Base-by-base conservation (phyloP, 805 yeast species). In the Metschnikowia colocasiae region DNA sequence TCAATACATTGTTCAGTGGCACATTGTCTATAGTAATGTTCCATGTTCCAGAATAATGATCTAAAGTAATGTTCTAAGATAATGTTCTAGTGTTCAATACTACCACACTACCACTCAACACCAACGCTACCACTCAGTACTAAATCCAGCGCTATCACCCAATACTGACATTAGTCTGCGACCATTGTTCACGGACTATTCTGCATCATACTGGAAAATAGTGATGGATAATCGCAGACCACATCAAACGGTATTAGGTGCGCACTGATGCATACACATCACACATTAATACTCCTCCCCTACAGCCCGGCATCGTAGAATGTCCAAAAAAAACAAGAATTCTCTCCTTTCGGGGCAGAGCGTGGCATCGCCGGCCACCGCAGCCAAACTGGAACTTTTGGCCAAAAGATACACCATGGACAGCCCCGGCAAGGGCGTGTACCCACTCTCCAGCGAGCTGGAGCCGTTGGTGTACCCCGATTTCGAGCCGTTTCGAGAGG, bases 401-500 rank as follows among this genome's bases (percentile, higher is more conserved):
- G 53, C 64, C n/a, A 62, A 63, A 65, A 68, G 69, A 47, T 72
- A 59, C 47, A 57, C 48, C 49, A 67, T 72, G 70, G 63, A 62
- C 5, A 56, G 59, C 46, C 77, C 77, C 3, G 59, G 48, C 6
- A 48, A 58, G 4, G 53, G 61, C 15, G 54, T 72, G 13, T 72
- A 65, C 48, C 74, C 76, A 6, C 51, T 70, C 23, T 65, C 61
- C 43, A 70, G 61, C n/a, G 30, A 46, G 10, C 35, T 35, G 22
- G 38, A 45, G 6, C 42, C 33, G 8, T 34, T 43, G 33, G 65
- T 65, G 6, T 85, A 76, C 55, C 95, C 95, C 0, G 95, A 87
- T 61, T 86, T 79, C 59, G 66, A 64, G 33, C 84, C 89, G 0
- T 87, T 95, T 94, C 42, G 43, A 18, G 50, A 65, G 33, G 55